Evolutionary conservation across 768 basidiomycete species (phyloP).

Genomic region (Gloeostereum incarnatum): DNA sequence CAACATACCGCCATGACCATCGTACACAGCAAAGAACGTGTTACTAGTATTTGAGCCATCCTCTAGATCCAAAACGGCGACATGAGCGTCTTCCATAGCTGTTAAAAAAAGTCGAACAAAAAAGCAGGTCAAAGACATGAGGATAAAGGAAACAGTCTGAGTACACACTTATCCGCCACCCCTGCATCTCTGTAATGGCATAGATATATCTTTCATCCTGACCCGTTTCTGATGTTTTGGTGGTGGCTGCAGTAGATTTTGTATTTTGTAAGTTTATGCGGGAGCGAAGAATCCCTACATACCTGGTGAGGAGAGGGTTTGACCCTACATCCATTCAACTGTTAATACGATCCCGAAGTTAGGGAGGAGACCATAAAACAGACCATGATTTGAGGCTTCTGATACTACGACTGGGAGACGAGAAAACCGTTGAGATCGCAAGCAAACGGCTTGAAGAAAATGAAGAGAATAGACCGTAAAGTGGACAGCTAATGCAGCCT

Average conservation of each 20-base stretch:
- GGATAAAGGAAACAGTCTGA: slow-evolving; percentile 5
- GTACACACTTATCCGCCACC: slow-evolving; percentile 93
- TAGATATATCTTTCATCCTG: slow-evolving; percentile 63
- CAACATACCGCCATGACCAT: slow-evolving; percentile 89
- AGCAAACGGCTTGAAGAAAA: slow-evolving; percentile 9
- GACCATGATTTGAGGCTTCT: no score
- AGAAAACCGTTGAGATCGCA: slow-evolving; percentile 1
- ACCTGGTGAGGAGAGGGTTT: slow-evolving; percentile 81
- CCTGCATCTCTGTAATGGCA: slow-evolving; percentile 94
- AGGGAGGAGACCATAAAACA: slow-evolving; percentile 9
- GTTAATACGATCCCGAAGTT: no score
- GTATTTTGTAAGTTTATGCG: slow-evolving; percentile 8
- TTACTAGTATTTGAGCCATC: slow-evolving; percentile 32
- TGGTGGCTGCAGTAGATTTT: slow-evolving; percentile 45
- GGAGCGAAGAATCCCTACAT: slow-evolving; percentile 14
- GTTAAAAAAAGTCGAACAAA: slow-evolving; percentile 10
- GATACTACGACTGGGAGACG: slow-evolving; percentile 3
- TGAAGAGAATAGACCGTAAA: slow-evolving; percentile 6
- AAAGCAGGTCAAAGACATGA: slow-evolving; percentile 10
- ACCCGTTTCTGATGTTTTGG: slow-evolving; percentile 72
- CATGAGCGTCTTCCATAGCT: slow-evolving; percentile 99
- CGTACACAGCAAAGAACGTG: slow-evolving; percentile 94
- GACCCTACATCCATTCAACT: no score
- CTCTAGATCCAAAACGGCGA: slow-evolving; percentile 63
- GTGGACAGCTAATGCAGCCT: slow-evolving; percentile 6